phyloP scores from a whole-genome alignment of 352 stramenopile genomes.

The Pythium periplocum region DNA sequence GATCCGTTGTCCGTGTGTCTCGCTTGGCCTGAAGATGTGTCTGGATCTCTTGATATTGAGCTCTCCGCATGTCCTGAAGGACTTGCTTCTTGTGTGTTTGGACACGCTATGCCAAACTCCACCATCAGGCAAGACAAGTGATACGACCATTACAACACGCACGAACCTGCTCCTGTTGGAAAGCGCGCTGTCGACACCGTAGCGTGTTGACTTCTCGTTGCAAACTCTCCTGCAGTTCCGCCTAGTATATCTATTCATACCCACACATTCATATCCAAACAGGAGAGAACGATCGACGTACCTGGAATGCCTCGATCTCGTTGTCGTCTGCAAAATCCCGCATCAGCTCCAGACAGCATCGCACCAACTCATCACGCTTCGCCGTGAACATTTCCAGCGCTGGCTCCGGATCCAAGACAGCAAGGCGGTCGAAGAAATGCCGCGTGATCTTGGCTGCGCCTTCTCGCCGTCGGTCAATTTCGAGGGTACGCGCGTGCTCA shows the following conservation, averaged over 20 bases:
- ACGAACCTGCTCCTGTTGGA: slow-evolving; percentile 13
- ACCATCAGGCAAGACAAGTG: not conserved
- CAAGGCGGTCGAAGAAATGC: slow-evolving; percentile 45
- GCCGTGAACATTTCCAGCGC: slow-evolving; percentile 27
- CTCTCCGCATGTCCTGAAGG: slow-evolving; percentile 8
- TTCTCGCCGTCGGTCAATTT: slow-evolving; percentile 25
- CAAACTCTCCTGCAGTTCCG: slow-evolving; percentile 8
- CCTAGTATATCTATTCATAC: not conserved
- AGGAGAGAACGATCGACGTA: not conserved
- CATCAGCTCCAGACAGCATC: slow-evolving; percentile 16
- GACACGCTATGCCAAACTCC: slow-evolving; percentile 2
- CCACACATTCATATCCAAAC: no score
- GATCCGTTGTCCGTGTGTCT: slow-evolving; percentile 3
- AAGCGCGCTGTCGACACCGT: slow-evolving; percentile 11
- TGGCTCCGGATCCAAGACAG: slow-evolving; percentile 20
- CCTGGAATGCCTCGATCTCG: slow-evolving; percentile 15
- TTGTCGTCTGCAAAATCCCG: slow-evolving; percentile 1
- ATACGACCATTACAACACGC: not conserved
- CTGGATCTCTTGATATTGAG: slow-evolving; percentile 16
- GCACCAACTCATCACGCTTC: slow-evolving; percentile 13
- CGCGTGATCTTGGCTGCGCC: slow-evolving; percentile 22
- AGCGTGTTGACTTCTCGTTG: slow-evolving; percentile 13
- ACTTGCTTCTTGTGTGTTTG: slow-evolving; percentile 7
- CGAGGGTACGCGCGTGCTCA: slow-evolving; percentile 16
- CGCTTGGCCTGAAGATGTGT: slow-evolving; percentile 1